Conservation (phyloP, 2,329 filamentous ascomycete genomes). For the Biscogniauxia mediterranea region DNA sequence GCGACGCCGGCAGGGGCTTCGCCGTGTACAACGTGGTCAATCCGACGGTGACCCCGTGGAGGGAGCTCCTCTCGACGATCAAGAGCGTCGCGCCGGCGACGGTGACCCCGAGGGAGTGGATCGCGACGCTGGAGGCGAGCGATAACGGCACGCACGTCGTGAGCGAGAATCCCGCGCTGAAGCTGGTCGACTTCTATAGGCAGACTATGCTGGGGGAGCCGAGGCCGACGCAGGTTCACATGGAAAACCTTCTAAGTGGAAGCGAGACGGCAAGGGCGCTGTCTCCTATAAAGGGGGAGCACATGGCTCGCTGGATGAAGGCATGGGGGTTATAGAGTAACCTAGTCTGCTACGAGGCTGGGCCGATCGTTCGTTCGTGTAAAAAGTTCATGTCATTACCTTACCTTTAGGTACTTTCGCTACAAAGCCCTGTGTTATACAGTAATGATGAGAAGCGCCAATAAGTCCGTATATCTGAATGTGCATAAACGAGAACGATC, state of each 20-base stretch:
- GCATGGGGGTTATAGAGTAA: not conserved
- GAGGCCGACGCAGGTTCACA: not conserved
- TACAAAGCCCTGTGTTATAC: too few species aligned
- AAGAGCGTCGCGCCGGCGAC: constrained; percentile 1
- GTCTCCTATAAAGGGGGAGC: not conserved
- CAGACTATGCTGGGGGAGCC: not conserved
- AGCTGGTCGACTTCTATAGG: not conserved
- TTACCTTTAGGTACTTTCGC: too few species aligned
- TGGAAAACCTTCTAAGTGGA: not conserved
- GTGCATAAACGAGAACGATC: too few species aligned
- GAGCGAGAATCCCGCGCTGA: constrained; percentile 2
- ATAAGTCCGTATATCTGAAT: too few species aligned
- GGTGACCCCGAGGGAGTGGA: constrained; percentile 3
- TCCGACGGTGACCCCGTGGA: constrained; percentile 5
- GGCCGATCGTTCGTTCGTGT: too few species aligned
- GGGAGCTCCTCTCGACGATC: constrained; percentile 1
- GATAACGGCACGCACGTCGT: constrained; percentile 4
- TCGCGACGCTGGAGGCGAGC: constrained; percentile 3
- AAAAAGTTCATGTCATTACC: too few species aligned
- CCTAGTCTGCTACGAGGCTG: too few species aligned
- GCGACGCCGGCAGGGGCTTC: not conserved
- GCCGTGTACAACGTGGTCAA: constrained; percentile 9
- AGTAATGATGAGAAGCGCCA: too few species aligned
- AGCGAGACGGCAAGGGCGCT: not conserved
- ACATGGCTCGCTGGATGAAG: not conserved